Base-by-base conservation (phyloP, 2,329 filamentous ascomycete species). In the Helotiales sp. region DNA sequence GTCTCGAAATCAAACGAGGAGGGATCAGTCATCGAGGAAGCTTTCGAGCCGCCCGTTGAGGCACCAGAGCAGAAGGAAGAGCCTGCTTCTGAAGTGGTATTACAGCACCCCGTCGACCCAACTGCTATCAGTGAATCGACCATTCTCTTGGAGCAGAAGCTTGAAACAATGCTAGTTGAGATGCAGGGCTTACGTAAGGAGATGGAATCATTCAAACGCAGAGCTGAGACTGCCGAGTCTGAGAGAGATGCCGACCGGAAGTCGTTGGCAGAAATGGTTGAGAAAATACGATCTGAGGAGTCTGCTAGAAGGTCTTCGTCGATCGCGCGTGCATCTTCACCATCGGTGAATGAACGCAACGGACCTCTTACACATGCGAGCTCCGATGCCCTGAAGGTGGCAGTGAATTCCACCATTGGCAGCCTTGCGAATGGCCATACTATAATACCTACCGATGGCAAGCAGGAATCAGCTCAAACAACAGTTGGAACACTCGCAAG, bases 191-290 rank as follows among this genome's bases (percentile, higher is more conserved):
- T 71, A 30, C 61, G 57, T 38, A 54, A 59, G 17, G 64, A 70
- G 25, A 68, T 71, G 68, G 88, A 95, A 54, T 76, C 80, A 6
- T 96, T 90, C 76, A 88, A 88, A 67, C 78, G 83, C 55, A 86
- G 91, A 29, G 92, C 92, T 8, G 89, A 96, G 72, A 81, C 78
- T 58, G 93, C 92, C 3, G 93, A 98, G 71, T 77, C 82, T 8
- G 92, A 96, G 67, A 84, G 88, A 46, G 85, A 88, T 54, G 79
- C 84, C 40, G 85, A 87, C 54, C 86, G 88, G 54, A 87, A 89
- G 72, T 88, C 88, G 1, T 76, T 99, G 44, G 87, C 89, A 1
- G 90, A 96, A 70, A 95, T 98, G 91, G 87, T 97, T 12, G 80
- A 90, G 66, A 87, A 88, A 64, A 88, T 97, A 55, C 85, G 92